phyloP scores from a whole-genome alignment of 139 green algal species.

The Chara braunii region DNA sequence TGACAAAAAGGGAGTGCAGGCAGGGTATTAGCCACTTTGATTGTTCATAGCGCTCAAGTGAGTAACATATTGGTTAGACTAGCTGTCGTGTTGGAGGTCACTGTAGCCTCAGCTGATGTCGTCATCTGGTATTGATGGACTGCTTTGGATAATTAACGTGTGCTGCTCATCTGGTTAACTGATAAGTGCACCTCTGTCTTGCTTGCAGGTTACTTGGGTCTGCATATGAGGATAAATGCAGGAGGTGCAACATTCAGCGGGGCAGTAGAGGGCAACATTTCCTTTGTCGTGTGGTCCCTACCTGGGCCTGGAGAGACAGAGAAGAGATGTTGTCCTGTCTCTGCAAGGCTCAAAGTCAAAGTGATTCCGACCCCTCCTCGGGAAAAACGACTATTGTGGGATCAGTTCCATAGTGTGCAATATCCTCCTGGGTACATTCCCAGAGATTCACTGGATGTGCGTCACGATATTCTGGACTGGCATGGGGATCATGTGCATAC shows the following conservation, averaged over 20 bases:
- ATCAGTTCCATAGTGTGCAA: slow-evolving; percentile 86
- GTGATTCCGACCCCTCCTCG: slow-evolving; percentile 45
- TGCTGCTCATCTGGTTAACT: no score
- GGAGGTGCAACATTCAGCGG: slow-evolving; percentile 43
- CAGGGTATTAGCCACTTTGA: no score
- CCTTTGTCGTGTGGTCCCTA: slow-evolving; percentile 67
- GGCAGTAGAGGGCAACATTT: slow-evolving; percentile 39
- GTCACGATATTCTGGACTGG: slow-evolving; percentile 93
- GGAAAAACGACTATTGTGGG: slow-evolving; percentile 79
- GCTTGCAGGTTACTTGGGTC: slow-evolving; percentile 75
- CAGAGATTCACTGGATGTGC: slow-evolving; percentile 71
- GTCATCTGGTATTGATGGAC: no score
- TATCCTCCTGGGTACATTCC: slow-evolving; percentile 95
- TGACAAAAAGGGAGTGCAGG: no score
- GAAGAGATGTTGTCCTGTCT: no score
- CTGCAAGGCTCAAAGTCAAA: slow-evolving; percentile 49
- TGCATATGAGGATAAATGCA: slow-evolving; percentile 71
- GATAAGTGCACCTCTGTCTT: no score
- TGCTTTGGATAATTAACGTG: no score
- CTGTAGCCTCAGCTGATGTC: no score
- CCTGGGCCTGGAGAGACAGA: slow-evolving; percentile 44
- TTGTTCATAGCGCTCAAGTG: no score
- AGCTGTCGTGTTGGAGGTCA: no score
- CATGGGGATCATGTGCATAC: slow-evolving; percentile 95
- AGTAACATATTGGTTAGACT: no score